Evolutionary conservation across 345 rosid species (phyloP).

Genomic region (Citrus glauca): DNA sequence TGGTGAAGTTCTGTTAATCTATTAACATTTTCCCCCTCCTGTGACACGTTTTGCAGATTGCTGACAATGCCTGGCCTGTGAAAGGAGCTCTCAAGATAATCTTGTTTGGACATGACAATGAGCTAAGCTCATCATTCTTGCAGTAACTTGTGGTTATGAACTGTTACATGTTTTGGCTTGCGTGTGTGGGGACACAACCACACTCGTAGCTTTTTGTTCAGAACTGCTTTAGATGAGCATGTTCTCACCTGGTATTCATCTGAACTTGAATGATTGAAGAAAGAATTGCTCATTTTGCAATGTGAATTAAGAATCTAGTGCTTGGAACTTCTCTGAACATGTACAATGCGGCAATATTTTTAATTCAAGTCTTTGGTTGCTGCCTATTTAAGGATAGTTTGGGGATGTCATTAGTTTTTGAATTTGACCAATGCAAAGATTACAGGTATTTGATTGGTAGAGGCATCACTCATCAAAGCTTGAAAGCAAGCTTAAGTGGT

Average conservation of each 20-base stretch:
- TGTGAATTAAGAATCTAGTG: not conserved
- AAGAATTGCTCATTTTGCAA: conserved; percentile 5
- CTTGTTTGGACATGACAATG: not conserved
- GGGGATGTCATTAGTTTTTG: no score
- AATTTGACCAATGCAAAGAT: no score
- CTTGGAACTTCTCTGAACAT: not conserved
- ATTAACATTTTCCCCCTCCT: not conserved
- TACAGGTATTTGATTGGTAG: no score
- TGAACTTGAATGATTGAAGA: conserved; percentile 12
- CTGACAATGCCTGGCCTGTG: conserved; percentile 12
- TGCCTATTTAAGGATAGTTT: not conserved
- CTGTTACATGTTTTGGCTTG: conserved; percentile 16
- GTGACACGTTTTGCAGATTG: conserved; percentile 20
- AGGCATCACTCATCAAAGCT: no score
- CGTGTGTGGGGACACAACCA: conserved; percentile 12
- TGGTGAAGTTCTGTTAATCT: not conserved
- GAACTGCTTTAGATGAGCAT: conserved; percentile 13
- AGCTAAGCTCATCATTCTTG: conserved; percentile 16
- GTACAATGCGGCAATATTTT: not conserved
- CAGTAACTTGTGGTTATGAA: conserved; percentile 21
- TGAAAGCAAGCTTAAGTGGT: no score
- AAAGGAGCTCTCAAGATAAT: conserved; percentile 2
- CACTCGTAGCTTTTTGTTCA: conserved; percentile 1
- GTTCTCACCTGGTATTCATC: conserved; percentile 15
- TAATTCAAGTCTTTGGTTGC: not conserved